Evolutionary conservation across 495 filamentous ascomycete genomes (phyloP).

Genomic region (Echria macrotheca): DNA sequence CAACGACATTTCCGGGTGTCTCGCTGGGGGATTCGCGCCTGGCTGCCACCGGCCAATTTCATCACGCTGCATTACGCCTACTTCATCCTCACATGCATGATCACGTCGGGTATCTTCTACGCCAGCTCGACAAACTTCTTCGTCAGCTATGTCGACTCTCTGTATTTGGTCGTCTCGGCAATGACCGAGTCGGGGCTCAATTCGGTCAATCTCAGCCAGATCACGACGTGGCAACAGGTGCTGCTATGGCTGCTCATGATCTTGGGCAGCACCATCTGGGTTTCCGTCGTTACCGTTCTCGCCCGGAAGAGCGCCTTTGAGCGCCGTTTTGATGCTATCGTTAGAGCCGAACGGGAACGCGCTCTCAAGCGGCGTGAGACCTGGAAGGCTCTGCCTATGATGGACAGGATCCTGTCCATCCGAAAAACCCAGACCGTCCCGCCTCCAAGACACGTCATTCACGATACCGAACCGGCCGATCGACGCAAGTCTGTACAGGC

Average conservation of each 20-base stretch:
- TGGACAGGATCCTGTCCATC: slow-evolving; percentile 14
- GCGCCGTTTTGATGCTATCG: slow-evolving; percentile 54
- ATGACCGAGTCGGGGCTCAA: slow-evolving; percentile 78
- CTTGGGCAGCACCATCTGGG: slow-evolving; percentile 65
- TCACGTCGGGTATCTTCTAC: slow-evolving; percentile 70
- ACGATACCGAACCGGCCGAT: not conserved
- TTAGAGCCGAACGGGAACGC: slow-evolving; percentile 40
- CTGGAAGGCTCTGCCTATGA: not conserved
- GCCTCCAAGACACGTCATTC: not conserved
- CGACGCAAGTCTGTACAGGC: not conserved
- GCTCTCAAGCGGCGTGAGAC: slow-evolving; percentile 4
- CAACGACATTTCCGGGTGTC: too few species aligned
- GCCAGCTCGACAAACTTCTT: slow-evolving; percentile 53
- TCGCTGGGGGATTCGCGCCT: too few species aligned
- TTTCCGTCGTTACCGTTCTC: slow-evolving; percentile 56
- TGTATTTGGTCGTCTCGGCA: slow-evolving; percentile 73
- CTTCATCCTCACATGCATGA: slow-evolving; percentile 61
- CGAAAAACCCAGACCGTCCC: not conserved
- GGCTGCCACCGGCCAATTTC: slow-evolving; percentile 52
- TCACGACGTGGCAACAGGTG: slow-evolving; percentile 63
- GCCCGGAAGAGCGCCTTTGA: slow-evolving; percentile 69
- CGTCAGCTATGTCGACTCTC: slow-evolving; percentile 66
- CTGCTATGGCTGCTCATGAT: slow-evolving; percentile 69
- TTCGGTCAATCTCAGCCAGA: slow-evolving; percentile 43
- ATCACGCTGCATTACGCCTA: slow-evolving; percentile 69